Evolutionary conservation across 129 eudicot species (phyloP).

Genomic region (Flaveria sonorensis): DNA sequence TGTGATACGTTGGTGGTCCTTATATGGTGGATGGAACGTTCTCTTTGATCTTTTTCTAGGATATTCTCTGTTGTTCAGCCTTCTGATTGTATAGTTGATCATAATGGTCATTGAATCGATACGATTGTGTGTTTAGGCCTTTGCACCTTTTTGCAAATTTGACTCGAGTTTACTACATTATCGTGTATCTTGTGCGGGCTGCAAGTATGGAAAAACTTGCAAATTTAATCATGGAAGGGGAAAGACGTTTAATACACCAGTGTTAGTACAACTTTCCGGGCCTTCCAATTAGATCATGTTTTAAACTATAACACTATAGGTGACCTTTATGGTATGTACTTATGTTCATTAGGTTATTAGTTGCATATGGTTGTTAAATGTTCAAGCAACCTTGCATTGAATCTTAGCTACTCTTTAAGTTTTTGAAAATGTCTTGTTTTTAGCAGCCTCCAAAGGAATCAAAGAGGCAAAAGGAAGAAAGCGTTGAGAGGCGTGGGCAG

Average conservation of each 20-base stretch:
- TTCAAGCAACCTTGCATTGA: not conserved
- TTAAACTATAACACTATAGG: not conserved
- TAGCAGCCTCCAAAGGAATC: too few relatives aligned
- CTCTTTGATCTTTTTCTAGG: too few relatives aligned
- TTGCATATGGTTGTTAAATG: conserved; percentile 4
- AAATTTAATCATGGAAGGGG: conserved; percentile 59
- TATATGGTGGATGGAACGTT: too few relatives aligned
- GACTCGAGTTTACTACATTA: conserved; percentile 54
- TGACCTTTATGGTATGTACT: not conserved
- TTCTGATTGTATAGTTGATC: not conserved
- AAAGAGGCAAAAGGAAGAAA: too few relatives aligned
- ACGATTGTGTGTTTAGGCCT: conserved; percentile 10
- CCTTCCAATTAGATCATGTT: conserved; percentile 36
- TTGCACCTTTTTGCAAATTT: conserved; percentile 4
- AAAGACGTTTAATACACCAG: conserved; percentile 42
- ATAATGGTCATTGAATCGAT: not conserved
- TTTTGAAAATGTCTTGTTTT: too few relatives aligned
- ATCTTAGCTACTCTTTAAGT: too few relatives aligned
- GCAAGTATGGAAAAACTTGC: conserved; percentile 83
- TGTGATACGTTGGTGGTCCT: too few relatives aligned
- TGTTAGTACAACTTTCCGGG: conserved; percentile 67
- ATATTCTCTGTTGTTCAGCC: not conserved
- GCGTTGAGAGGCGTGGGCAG: too few relatives aligned
- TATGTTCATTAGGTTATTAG: conserved; percentile 10
- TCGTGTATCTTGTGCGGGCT: conserved; percentile 63